Evolutionary conservation across 225 moss, liverwort and hornwort species (phyloP).

Genomic region (Neckera pumila): DNA sequence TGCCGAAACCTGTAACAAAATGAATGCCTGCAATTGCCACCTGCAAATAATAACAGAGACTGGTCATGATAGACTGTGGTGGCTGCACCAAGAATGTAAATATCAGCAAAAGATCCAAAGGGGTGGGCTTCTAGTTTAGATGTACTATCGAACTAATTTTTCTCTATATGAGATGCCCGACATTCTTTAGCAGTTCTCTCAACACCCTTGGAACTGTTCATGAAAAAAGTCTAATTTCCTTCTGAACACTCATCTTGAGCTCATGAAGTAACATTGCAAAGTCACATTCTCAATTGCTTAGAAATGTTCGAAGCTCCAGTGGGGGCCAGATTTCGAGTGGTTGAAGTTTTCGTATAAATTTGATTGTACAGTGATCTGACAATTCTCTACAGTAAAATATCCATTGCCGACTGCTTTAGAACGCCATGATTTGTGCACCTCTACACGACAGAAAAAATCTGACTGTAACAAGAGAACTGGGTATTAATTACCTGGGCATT

Average conservation of each 20-base stretch:
- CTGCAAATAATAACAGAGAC: constrained; percentile 26
- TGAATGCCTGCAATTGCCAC: constrained; percentile 97
- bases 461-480: not conserved
- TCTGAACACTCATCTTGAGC: not conserved
- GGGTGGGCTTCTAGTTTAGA: not conserved
- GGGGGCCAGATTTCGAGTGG: not conserved
- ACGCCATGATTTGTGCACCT: not conserved
- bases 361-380: not conserved
- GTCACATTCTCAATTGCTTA: not conserved
- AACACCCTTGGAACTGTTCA: not conserved
- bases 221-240: not conserved
- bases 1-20: constrained; percentile 89
- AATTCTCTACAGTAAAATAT: not conserved
- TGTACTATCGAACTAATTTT: not conserved
- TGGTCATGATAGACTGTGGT: not conserved
- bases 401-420: not conserved
- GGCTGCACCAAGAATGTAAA: not conserved
- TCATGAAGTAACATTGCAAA: not conserved
- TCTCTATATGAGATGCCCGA: not conserved
- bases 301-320: not conserved
- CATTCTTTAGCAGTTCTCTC: not conserved
- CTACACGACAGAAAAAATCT: not conserved
- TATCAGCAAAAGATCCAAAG: not conserved
- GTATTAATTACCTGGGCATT: constrained; percentile 61
- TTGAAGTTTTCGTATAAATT: not conserved